These are phyloP conservation scores for Xylariaceae sp. DNA, from an alignment of 2,329 filamentous ascomycete species.

Conservation along the genomic window DNA sequence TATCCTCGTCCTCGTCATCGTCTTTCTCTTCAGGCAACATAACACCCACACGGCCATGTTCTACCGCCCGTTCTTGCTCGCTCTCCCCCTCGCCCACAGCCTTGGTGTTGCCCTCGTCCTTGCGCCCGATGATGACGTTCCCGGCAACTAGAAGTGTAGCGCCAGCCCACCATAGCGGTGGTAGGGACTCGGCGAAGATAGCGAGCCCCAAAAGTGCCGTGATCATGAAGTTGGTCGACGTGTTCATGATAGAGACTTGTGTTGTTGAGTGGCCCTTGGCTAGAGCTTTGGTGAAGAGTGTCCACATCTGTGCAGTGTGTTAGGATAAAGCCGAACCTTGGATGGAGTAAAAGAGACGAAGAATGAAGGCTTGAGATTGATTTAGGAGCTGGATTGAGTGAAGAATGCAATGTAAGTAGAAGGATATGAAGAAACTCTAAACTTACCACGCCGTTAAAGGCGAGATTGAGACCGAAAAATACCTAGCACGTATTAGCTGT, in stretches of 20 bases:
- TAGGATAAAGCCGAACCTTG: background rate
- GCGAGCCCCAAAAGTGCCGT: conserved; percentile 73
- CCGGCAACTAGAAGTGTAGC: conserved; percentile 74
- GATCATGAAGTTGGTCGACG: conserved; percentile 79
- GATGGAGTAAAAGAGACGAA: background rate
- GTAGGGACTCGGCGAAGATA: conserved; percentile 74
- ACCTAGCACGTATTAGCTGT: conserved; percentile 49
- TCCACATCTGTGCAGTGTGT: conserved; percentile 68
- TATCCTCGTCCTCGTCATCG: conserved; percentile 27
- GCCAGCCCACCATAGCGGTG: conserved; percentile 78
- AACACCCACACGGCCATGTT: background rate
- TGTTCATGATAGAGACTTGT: conserved; percentile 82
- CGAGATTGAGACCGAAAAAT: conserved; percentile 77
- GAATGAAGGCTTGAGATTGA: background rate
- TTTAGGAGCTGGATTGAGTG: conserved; percentile 11
- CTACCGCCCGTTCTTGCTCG: conserved; percentile 5
- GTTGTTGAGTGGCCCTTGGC: conserved; percentile 76
- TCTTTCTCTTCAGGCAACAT: conserved; percentile 12
- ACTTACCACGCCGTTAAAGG: conserved; percentile 68
- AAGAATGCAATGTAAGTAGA: conserved; percentile 44
- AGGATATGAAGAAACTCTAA: too few species aligned
- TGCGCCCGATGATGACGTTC: conserved; percentile 77
- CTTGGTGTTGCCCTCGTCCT: conserved; percentile 43
- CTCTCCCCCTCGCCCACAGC: conserved; percentile 5
- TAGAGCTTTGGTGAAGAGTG: conserved; percentile 80